Conservation (phyloP, 495 filamentous ascomycete species). For the Trichocladium antarcticum region DNA sequence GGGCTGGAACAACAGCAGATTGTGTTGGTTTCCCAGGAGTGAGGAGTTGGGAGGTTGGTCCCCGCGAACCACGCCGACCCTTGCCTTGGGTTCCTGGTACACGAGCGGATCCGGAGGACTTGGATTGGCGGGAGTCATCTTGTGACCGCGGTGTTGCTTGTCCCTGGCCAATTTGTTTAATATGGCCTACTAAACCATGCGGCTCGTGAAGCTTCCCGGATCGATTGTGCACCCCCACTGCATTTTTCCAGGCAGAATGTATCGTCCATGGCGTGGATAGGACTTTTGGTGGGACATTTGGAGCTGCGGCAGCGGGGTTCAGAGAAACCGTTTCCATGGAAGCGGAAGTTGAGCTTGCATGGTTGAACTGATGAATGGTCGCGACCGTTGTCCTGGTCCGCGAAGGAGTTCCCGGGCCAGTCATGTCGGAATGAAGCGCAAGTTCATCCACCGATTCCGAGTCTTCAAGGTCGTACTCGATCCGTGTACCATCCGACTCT, state of each 20-base stretch:
- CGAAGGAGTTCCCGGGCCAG: not conserved
- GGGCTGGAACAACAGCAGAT: not conserved
- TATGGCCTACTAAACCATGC: not conserved
- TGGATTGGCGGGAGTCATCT: not conserved
- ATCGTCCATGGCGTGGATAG: not conserved
- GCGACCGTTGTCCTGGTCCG: no score
- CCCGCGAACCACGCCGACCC: no score
- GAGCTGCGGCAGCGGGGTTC: not conserved
- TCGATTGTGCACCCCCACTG: not conserved
- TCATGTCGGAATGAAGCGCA: not conserved
- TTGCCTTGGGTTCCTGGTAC: not conserved
- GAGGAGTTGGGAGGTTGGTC: not conserved
- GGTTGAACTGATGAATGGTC: not conserved
- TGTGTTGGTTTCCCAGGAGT: not conserved
- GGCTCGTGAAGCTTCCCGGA: not conserved
- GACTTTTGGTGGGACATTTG: not conserved
- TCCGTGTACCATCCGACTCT: not conserved
- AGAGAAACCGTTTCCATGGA: not conserved
- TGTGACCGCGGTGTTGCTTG: not conserved
- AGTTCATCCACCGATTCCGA: constrained; percentile 5
- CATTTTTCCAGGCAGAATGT: constrained; percentile 1
- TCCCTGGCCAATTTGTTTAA: not conserved
- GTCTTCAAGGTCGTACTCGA: not conserved
- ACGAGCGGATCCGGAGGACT: not conserved
- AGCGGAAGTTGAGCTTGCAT: not conserved